phyloP scores from a whole-genome alignment of 345 rosid species.

The Ceriops zippeliana region DNA sequence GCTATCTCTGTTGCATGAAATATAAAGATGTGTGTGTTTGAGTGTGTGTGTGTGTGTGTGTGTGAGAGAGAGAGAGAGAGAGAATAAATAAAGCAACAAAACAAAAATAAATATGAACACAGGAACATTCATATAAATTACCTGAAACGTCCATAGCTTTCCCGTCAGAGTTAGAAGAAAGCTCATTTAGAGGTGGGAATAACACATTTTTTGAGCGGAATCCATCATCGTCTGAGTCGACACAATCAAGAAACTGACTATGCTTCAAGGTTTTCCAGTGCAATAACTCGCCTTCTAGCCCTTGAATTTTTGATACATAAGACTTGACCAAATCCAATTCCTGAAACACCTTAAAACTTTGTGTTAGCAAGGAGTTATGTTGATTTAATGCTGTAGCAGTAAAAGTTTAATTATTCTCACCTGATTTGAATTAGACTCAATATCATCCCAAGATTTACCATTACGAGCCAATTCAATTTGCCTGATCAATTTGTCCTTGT shows the following conservation, averaged over 20 bases:
- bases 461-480: conserved; percentile 72
- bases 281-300: conserved; percentile 77
- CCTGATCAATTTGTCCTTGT: conserved; percentile 76
- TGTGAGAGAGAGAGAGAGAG: background rate
- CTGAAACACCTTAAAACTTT: conserved; percentile 33
- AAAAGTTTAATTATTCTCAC: conserved; percentile 27
- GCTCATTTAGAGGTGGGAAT: conserved; percentile 52
- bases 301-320: conserved; percentile 83
- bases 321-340: conserved; percentile 61
- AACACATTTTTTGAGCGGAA: conserved; percentile 44
- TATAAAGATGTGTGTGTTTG: background rate
- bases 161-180: conserved; percentile 49
- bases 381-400: background rate
- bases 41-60: too few species aligned
- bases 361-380: conserved; percentile 4
- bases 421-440: conserved; percentile 53
- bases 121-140: conserved; percentile 17
- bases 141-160: conserved; percentile 53
- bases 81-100: background rate
- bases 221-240: conserved; percentile 60
- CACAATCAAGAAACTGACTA: conserved; percentile 35
- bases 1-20: background rate
- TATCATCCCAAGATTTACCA: conserved; percentile 90
- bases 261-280: conserved; percentile 50
- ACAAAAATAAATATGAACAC: background rate